These are phyloP conservation scores for Beauveria scarabaeidicola DNA, from an alignment of 2,329 filamentous ascomycete species.

Conservation along the genomic window DNA sequence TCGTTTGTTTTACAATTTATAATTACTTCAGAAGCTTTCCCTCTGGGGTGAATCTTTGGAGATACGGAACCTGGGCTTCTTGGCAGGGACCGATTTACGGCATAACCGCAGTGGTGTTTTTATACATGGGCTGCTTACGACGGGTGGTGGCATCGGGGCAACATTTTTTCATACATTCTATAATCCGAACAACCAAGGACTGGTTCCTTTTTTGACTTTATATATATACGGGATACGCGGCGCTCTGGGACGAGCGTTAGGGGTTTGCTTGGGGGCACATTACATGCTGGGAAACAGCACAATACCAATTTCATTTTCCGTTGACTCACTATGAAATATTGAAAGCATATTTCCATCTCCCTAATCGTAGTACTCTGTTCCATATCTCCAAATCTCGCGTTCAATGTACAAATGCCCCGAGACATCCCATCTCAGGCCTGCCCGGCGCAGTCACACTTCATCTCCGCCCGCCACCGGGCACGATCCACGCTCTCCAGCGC, in stretches of 20 bases:
- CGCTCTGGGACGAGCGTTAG: background rate
- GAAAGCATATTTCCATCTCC: background rate
- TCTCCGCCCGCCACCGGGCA: slow-evolving; percentile 51
- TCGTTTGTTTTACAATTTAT: background rate
- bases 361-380: too few species aligned
- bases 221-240: background rate
- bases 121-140: background rate
- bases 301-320: slow-evolving; percentile 6
- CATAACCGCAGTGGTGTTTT: background rate
- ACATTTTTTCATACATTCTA: background rate
- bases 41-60: background rate
- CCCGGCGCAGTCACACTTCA: slow-evolving; percentile 53
- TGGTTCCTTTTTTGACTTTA: background rate
- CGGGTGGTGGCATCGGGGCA: background rate
- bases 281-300: slow-evolving; percentile 5
- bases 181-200: background rate
- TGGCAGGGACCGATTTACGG: background rate
- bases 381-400: too few species aligned
- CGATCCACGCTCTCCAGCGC: slow-evolving; percentile 35
- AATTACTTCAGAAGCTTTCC: too few species aligned
- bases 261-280: background rate
- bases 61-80: background rate
- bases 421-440: background rate
- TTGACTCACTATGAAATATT: background rate
- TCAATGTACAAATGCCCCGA: too few species aligned